phyloP scores from a whole-genome alignment of 2,329 filamentous ascomycete genomes.

The Beauveria rudraprayagi region DNA sequence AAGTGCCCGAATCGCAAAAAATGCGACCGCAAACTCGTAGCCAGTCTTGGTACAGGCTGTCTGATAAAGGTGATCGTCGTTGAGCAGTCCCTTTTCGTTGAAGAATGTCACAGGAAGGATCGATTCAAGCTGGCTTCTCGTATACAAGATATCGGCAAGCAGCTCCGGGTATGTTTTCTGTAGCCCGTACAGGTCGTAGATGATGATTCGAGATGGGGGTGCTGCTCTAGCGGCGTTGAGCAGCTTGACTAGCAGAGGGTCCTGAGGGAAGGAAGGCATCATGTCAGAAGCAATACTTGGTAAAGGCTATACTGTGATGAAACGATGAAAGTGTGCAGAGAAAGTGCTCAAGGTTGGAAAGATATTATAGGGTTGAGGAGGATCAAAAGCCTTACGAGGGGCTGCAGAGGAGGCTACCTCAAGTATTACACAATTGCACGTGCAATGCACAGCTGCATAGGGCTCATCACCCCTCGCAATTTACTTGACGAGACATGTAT shows the following conservation, averaged over 20 bases:
- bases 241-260: conserved; percentile 14
- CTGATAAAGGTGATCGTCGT: conserved; percentile 10
- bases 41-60: conserved; percentile 14
- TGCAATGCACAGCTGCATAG: not conserved
- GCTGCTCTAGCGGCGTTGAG: conserved; percentile 12
- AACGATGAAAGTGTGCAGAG: not conserved
- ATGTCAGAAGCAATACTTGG: not conserved
- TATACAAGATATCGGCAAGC: conserved; percentile 16
- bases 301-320: not conserved
- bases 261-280: conserved; percentile 5
- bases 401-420: not conserved
- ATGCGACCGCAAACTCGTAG: conserved; percentile 20
- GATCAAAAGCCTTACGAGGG: not conserved
- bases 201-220: not conserved
- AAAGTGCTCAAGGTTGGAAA: not conserved
- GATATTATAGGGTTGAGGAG: not conserved
- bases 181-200: conserved; percentile 15
- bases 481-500: not conserved
- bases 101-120: conserved; percentile 8
- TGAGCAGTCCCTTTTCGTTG: conserved; percentile 7
- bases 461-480: not conserved
- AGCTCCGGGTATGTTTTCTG: conserved; percentile 17
- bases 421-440: not conserved
- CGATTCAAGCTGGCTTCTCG: conserved; percentile 9
- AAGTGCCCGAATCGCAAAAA: conserved; percentile 16